Evolutionary conservation across 495 filamentous ascomycete species (phyloP).

Genomic region (Trichoderma virens): DNA sequence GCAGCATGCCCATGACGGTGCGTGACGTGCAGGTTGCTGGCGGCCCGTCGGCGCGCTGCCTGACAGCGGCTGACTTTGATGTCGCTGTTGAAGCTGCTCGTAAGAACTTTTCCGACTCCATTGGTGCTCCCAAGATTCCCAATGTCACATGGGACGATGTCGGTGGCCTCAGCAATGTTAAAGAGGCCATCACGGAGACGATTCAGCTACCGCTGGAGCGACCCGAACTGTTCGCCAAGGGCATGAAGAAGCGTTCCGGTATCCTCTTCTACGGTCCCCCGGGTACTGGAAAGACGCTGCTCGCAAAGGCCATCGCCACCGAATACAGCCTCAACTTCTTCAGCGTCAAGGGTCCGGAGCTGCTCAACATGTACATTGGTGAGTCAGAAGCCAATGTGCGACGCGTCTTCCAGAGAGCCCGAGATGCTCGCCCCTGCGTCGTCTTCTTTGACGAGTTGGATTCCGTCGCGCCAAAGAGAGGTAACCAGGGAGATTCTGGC

Average conservation of each 20-base stretch:
- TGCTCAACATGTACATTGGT: slow-evolving; percentile 99
- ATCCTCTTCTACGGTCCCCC: slow-evolving; percentile 98
- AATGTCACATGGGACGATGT: slow-evolving; percentile 97
- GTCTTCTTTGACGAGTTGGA: slow-evolving; percentile 99
- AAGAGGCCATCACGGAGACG: slow-evolving; percentile 92
- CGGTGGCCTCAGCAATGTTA: slow-evolving; percentile 85
- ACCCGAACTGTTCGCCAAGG: slow-evolving; percentile 92
- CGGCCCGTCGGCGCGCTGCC: slow-evolving; percentile 64
- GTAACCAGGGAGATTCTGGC: slow-evolving; percentile 95
- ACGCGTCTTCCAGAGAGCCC: slow-evolving; percentile 87
- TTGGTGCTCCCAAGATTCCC: slow-evolving; percentile 96
- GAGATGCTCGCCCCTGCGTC: slow-evolving; percentile 93
- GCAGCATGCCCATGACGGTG: slow-evolving; percentile 47
- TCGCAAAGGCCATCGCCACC: slow-evolving; percentile 96
- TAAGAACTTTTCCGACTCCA: slow-evolving; percentile 95
- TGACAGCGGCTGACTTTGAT: slow-evolving; percentile 86
- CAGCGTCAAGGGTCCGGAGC: slow-evolving; percentile 92
- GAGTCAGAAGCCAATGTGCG: slow-evolving; percentile 97
- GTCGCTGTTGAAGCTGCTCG: slow-evolving; percentile 85
- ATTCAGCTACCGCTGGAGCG: slow-evolving; percentile 90
- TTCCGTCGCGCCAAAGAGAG: slow-evolving; percentile 92
- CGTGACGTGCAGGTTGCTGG: slow-evolving; percentile 83
- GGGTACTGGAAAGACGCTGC: slow-evolving; percentile 91
- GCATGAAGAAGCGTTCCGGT: slow-evolving; percentile 97
- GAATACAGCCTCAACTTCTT: slow-evolving; percentile 99